phyloP scores from a whole-genome alignment of 139 green algal species.

The Tetraselmis chui region DNA sequence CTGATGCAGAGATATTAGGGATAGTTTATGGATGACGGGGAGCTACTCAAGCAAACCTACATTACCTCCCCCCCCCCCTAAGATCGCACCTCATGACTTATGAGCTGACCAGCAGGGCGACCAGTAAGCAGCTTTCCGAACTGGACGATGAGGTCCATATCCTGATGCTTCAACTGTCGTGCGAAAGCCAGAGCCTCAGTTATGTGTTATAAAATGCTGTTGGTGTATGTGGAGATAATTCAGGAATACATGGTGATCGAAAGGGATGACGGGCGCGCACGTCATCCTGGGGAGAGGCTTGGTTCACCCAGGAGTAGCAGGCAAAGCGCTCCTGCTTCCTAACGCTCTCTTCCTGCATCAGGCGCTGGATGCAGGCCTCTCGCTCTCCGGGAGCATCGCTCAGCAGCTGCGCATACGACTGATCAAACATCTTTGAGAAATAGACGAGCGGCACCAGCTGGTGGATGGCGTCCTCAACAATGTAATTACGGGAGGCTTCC shows the following conservation, averaged over 20 bases:
- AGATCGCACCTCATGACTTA: background rate
- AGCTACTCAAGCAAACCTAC: too few species aligned
- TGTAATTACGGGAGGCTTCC: background rate
- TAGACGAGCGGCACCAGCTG: background rate
- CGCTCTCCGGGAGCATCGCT: background rate
- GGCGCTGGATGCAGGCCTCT: background rate
- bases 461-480: background rate
- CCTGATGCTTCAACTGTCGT: too few species aligned
- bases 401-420: background rate
- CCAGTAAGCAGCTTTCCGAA: background rate
- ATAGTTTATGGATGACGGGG: too few species aligned
- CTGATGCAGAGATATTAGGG: too few species aligned
- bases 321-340: background rate
- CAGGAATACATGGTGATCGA: too few species aligned
- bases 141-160: background rate
- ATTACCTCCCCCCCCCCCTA: too few species aligned
- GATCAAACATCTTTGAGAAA: background rate
- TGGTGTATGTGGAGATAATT: too few species aligned
- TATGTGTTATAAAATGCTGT: too few species aligned
- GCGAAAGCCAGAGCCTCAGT: too few species aligned
- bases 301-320: background rate
- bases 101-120: background rate
- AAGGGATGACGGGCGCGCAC: background rate
- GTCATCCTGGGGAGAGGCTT: background rate
- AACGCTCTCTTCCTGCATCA: background rate